Percentiles rank a stretch among this genome's conserved stretches.
These are phyloP conservation scores for Trichoderma guizhouense DNA, from an alignment of 2,329 filamentous ascomycete species.

Conservation along the genomic window DNA sequence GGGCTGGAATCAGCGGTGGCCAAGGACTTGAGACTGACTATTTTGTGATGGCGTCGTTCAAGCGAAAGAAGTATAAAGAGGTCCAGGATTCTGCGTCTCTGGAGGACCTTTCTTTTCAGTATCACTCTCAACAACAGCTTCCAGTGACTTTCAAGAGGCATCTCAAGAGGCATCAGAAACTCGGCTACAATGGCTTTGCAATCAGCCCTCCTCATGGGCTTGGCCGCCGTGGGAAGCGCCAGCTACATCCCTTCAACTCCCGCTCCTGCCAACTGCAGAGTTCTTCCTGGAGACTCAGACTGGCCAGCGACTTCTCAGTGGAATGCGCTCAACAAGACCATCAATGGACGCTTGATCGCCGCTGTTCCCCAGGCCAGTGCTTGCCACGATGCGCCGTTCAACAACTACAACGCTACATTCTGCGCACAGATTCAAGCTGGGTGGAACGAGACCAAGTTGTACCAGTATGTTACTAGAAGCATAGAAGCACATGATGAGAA, in stretches of 20 bases:
- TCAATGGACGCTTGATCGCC: slow-evolving; percentile 39
- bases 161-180: background rate
- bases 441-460: background rate
- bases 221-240: background rate
- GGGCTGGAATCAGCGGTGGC: background rate
- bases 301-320: slow-evolving; percentile 45
- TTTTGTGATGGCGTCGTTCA: background rate
- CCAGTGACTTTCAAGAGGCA: background rate
- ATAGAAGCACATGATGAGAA: background rate
- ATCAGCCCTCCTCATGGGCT: background rate
- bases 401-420: slow-evolving; percentile 38
- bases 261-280: slow-evolving; percentile 21
- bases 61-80: background rate
- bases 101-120: background rate
- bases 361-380: slow-evolving; percentile 48
- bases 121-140: background rate
- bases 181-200: background rate
- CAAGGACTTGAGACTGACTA: background rate
- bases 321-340: background rate
- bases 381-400: slow-evolving; percentile 42
- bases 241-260: background rate
- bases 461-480: background rate
- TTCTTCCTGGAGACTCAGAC: slow-evolving; percentile 49
- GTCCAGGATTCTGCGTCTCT: background rate
- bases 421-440: slow-evolving; percentile 31